Percentiles rank a stretch among this genome's conserved stretches.
Evolutionary conservation across 805 yeast genomes (phyloP).

Genomic region (Yarrowia keelungensis): DNA sequence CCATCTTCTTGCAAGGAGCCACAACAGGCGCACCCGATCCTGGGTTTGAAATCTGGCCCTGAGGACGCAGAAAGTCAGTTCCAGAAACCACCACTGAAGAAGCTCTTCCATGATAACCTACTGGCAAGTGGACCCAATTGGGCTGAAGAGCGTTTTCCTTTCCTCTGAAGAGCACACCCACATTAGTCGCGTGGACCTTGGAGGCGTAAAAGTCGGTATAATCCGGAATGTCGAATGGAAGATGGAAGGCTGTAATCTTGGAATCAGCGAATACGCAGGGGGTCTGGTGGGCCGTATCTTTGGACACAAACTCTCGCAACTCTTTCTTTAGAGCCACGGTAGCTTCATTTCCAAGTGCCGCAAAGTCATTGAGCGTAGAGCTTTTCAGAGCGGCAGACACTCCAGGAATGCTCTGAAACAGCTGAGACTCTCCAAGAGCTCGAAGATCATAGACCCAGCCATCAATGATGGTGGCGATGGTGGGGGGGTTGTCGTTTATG

Average conservation of each 20-base stretch:
- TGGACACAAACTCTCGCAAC: constrained; percentile 35
- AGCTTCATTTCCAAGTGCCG: constrained; percentile 42
- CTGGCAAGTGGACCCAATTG: constrained; percentile 45
- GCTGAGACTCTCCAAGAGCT: constrained; percentile 39
- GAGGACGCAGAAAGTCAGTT: constrained; percentile 43
- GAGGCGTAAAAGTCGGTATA: constrained; percentile 46
- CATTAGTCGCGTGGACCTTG: constrained; percentile 45
- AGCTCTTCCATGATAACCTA: constrained; percentile 46
- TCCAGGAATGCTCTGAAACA: constrained; percentile 21
- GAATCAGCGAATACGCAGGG: constrained; percentile 9
- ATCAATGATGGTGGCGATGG: constrained; percentile 44
- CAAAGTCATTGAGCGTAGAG: constrained; percentile 42
- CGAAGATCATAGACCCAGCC: constrained; percentile 43
- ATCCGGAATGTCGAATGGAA: constrained; percentile 45
- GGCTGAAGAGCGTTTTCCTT: constrained; percentile 45
- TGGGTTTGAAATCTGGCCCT: constrained; percentile 44
- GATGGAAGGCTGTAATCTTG: constrained; percentile 38
- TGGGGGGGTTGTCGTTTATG: constrained; percentile 24
- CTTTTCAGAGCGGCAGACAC: constrained; percentile 2
- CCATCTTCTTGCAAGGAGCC: constrained; percentile 41
- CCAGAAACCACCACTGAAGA: constrained; percentile 46
- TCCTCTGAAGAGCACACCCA: constrained; percentile 44
- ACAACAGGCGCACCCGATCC: constrained; percentile 27
- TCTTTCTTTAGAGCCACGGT: constrained; percentile 41
- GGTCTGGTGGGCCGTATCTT: constrained; percentile 17